Percentiles rank a stretch among this genome's conserved stretches.
Evolutionary conservation across 148 eudicot genomes (phyloP).

Genomic region (Silene conica): DNA sequence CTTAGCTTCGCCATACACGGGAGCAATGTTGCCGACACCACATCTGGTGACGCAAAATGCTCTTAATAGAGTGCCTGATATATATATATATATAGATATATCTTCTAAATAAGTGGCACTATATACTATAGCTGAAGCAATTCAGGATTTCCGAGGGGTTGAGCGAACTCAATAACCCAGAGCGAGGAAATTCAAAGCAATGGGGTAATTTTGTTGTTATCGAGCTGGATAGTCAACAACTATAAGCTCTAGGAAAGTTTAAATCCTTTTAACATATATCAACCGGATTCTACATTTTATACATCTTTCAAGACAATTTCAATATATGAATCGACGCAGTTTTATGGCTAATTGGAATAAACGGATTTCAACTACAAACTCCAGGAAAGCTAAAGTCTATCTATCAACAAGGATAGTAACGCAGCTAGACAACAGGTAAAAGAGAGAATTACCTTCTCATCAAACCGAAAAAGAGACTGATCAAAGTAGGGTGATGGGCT

Average conservation of each 20-base stretch:
- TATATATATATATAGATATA: no score
- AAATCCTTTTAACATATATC: not conserved
- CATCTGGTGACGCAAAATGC: not conserved
- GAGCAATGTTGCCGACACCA: not conserved
- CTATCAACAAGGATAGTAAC: not conserved
- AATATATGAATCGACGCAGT: not conserved
- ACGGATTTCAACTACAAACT: not conserved
- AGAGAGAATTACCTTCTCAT: constrained; percentile 72
- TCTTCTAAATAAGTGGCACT: not conserved
- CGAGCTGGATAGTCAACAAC: not conserved
- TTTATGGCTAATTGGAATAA: not conserved
- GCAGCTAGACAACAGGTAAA: not conserved
- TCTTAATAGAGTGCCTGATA: not conserved
- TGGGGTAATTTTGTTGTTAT: not conserved
- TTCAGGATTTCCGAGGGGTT: not conserved
- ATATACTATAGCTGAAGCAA: no score
- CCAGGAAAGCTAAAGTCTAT: not conserved
- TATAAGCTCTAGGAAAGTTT: not conserved
- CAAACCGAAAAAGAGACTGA: constrained; percentile 91
- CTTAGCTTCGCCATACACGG: not conserved
- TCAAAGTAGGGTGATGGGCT: constrained; percentile 98
- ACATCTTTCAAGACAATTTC: not conserved
- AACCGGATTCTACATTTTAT: not conserved
- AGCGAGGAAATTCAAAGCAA: not conserved
- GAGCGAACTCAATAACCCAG: not conserved